Evolutionary conservation across 139 green algal genomes (phyloP), one percentile per base, ranked within the genome.

Genomic region (Coelastrella sp.): DNA sequence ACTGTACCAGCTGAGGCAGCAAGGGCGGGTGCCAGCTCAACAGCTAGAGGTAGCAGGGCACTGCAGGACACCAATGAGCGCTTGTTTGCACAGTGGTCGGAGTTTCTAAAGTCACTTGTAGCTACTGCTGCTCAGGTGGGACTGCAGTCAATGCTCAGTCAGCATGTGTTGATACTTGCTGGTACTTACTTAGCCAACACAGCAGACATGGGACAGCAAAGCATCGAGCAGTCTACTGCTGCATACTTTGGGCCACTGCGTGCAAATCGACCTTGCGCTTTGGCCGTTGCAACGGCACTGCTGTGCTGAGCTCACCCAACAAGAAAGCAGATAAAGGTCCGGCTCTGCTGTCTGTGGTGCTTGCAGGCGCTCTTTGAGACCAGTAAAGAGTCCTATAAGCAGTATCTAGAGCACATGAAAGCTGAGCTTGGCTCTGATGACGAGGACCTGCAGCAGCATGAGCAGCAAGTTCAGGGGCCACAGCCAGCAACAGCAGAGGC

Each of bases 361-460:
- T 13, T 57, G 11, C 74, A 81, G 74, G 74, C 74, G 19, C 51
- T 81, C 19, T 81, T 81, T 69, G 34, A 81, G 34, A 21, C 19
- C 40, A 51, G 51, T 0, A 34, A 41, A 32, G 51, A 40, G 4
- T 50, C 74, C 0, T 25, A 37, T 25, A 21, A 15, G 30, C 5
- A 32, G 4, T 59, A 81, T 5, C 2, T 69, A 25, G 48, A 81
- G 51, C 74, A 81, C 51, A 25, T 81, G 11, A 48, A 50, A 48
- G 66, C 35, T 21, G 13, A 38, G 15, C 32, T 6, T 38, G 66
- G 17, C 27, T 27, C 2, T 2, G 5, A 64, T n/a, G 5, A 64
- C 45, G 53, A 9, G 17, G 53, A 64, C 17, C 19, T 32, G 11
- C 53, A 2, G 19, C 27, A n/a, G 7, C 17, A 64, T 5, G 21